Conservation (phyloP, 257 asterid genomes). For the Coffea canephora region DNA sequence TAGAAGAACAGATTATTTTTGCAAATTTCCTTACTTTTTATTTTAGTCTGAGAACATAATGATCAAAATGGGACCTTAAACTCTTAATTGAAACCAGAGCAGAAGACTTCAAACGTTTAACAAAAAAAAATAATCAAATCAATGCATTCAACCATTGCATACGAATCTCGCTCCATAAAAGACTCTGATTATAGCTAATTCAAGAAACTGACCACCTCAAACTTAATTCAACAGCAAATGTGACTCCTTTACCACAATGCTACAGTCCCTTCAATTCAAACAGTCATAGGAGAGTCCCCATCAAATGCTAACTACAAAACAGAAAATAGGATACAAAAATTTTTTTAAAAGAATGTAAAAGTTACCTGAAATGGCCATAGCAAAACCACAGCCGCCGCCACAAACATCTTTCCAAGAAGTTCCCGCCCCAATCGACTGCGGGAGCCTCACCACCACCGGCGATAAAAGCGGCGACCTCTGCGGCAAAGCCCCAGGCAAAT, state of each 20-base stretch:
- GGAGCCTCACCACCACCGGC: constrained; percentile 61
- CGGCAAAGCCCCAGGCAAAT: constrained; percentile 93
- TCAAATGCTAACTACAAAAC: neutral
- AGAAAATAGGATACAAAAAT: neutral
- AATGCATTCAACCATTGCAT: neutral
- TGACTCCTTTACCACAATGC: constrained; percentile 4
- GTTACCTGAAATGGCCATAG: constrained; percentile 87
- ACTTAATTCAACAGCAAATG: constrained; percentile 6
- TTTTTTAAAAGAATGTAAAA: neutral
- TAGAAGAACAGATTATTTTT: neutral
- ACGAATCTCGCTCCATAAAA: no score
- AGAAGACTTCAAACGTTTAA: neutral
- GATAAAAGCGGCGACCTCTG: constrained; percentile 83
- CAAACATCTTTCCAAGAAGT: constrained; percentile 79
- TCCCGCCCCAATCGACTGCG: constrained; percentile 39
- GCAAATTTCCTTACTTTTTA: neutral
- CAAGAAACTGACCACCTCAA: neutral
- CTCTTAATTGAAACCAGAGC: neutral
- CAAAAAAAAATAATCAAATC: neutral
- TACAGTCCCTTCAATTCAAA: neutral
- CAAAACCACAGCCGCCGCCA: constrained; percentile 99
- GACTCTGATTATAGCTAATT: no score
- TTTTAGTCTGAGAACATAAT: neutral
- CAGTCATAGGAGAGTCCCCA: neutral
- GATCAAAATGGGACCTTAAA: neutral